Evolutionary conservation across 2,329 filamentous ascomycete species (phyloP).

Genomic region (Chaetomiaceae sp.): DNA sequence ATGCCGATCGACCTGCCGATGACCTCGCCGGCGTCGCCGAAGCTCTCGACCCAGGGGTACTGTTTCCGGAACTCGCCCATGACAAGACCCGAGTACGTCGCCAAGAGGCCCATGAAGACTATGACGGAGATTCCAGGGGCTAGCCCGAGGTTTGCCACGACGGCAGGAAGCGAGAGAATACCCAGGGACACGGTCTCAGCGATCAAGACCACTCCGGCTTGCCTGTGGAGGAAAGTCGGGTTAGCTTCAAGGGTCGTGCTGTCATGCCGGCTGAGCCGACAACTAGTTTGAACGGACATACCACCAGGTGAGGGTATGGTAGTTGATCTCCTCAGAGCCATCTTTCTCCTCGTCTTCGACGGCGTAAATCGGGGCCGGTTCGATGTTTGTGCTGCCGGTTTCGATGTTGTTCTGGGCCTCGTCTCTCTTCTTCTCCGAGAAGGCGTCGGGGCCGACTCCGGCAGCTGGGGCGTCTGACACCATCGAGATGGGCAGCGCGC

Average conservation of each 20-base stretch:
- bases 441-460: slow-evolving; percentile 2
- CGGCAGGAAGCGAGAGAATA: slow-evolving; percentile 69
- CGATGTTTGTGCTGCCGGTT: background rate
- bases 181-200: slow-evolving; percentile 44
- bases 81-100: slow-evolving; percentile 55
- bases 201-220: slow-evolving; percentile 41
- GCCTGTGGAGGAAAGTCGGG: slow-evolving; percentile 27
- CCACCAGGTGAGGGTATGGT: slow-evolving; percentile 18
- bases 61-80: slow-evolving; percentile 65
- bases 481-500: slow-evolving; percentile 2
- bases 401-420: background rate
- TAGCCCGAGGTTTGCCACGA: slow-evolving; percentile 65
- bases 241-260: background rate
- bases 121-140: slow-evolving; percentile 70
- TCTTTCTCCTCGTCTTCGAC: slow-evolving; percentile 1
- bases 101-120: slow-evolving; percentile 59
- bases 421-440: slow-evolving; percentile 6
- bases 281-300: slow-evolving; percentile 2
- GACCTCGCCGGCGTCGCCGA: slow-evolving; percentile 61
- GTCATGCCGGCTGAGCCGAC: background rate
- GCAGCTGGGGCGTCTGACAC: slow-evolving; percentile 3
- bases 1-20: slow-evolving; percentile 42
- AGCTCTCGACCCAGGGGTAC: slow-evolving; percentile 63
- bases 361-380: background rate
- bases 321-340: slow-evolving; percentile 13